Base-by-base conservation (phyloP, 352 stramenopile genomes). In the Thraustotheca clavata region DNA sequence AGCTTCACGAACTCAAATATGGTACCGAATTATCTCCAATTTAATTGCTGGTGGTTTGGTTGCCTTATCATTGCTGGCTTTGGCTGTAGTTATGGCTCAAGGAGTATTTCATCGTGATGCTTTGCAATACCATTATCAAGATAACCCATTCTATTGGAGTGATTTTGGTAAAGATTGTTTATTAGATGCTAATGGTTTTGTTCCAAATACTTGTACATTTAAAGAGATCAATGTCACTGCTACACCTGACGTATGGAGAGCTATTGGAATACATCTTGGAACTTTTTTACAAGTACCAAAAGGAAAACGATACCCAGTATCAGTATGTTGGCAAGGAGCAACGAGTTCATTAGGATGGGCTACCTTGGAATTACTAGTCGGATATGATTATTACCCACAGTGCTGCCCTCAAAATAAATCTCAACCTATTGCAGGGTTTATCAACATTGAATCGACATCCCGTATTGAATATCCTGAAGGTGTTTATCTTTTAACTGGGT, bases 401-500 rank as follows among this genome's bases (percentile, higher is more conserved):
- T 65, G 57, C 41, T 20, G 46, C 18, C 57, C 57, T 20, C 3
- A 22, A 11, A 4, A 33, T 7, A 32, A 33, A 11, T 0, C 33
- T 27, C 57, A 65, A 32, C 20, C 46, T 2, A 35, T 65, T 20
- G 27, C 26, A 9, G 57, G 57, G 2, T 38, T 65, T 7, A 46
- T 33, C 57, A 65, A 57, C 27, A 46, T 20, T 11, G 57, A 65
- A 22, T 36, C 57, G n/a, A 54, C 38, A 0, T 29, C 46, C 22
- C 27, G 27, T 12, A 11, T 40, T 0, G 34, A 49, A 11, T 62
- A 49, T 41, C 55, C 55, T 16, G 8, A 34, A 14, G 55, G 55
- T 20, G 57, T 31, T n/a, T 65, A 55, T 46, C 31, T 65, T n/a
- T 14, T 54, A 14, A 54, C 57, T 9, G 38, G 41, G 4, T 54